Percentiles rank a stretch among this genome's conserved stretches.
Conservation (phyloP, 768 basidiomycete species). For the Hebeloma cylindrosporum region DNA sequence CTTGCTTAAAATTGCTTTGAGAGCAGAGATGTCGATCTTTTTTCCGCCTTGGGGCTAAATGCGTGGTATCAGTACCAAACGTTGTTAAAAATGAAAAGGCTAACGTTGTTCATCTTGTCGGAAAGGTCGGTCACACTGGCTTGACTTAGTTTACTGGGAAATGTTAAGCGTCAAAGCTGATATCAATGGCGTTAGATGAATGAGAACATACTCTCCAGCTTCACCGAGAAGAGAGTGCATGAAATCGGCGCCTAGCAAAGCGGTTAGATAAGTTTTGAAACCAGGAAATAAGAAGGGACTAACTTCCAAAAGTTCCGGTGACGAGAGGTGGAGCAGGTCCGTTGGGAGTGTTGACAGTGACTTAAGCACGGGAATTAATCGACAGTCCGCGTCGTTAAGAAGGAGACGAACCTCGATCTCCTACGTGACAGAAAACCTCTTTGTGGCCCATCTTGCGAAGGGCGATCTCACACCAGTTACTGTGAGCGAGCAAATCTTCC, state of each 20-base stretch:
- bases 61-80: conserved; percentile 21
- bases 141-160: conserved; percentile 52
- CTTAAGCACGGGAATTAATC: conserved; percentile 25
- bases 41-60: conserved; percentile 33
- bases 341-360: conserved; percentile 50
- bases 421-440: conserved; percentile 80
- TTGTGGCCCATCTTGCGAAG: conserved; percentile 67
- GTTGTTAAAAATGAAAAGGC: conserved; percentile 3
- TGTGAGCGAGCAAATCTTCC: conserved; percentile 78
- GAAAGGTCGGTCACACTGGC: conserved; percentile 61
- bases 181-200: too few species aligned
- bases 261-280: neutral
- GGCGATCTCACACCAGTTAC: conserved; percentile 77
- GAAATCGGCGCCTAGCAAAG: conserved; percentile 51
- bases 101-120: conserved; percentile 45
- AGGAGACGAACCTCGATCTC: conserved; percentile 46
- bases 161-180: neutral
- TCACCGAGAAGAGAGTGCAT: conserved; percentile 65
- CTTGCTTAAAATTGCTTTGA: conserved; percentile 49
- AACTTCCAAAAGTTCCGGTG: conserved; percentile 66
- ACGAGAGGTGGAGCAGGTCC: conserved; percentile 62
- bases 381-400: neutral
- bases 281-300: conserved; percentile 8
- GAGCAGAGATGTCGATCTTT: conserved; percentile 33
- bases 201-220: conserved; percentile 59